Percentiles rank a stretch among this genome's conserved stretches.
Evolutionary conservation across 371 early-diverging fungal genomes (phyloP).

Genomic region (Apophysomyces sp.): DNA sequence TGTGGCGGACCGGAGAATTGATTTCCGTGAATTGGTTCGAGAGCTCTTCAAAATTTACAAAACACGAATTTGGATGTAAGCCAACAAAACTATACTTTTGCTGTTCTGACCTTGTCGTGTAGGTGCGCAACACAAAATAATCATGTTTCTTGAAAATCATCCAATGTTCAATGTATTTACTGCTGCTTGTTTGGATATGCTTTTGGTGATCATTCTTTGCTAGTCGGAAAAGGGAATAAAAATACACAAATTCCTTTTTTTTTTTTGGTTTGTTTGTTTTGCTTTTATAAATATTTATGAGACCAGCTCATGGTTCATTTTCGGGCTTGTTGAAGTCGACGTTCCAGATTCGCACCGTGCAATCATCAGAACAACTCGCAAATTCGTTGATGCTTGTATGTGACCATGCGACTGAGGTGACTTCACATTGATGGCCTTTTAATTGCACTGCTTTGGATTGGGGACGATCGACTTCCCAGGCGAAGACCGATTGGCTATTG

Average conservation of each 20-base stretch:
- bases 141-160: not conserved
- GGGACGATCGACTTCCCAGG: slow-evolving; percentile 37
- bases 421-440: slow-evolving; percentile 31
- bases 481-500: slow-evolving; percentile 14
- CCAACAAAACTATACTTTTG: not conserved
- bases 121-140: slow-evolving; percentile 7
- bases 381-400: slow-evolving; percentile 9
- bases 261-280: too few relatives aligned
- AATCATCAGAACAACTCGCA: slow-evolving; percentile 45
- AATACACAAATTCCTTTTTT: not conserved
- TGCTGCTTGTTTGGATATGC: not conserved
- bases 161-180: not conserved
- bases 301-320: not conserved
- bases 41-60: slow-evolving; percentile 99
- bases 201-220: not conserved
- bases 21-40: slow-evolving; percentile 98
- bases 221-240: not conserved
- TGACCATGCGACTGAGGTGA: slow-evolving; percentile 37
- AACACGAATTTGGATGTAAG: slow-evolving; percentile 98
- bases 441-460: slow-evolving; percentile 12
- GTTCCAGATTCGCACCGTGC: slow-evolving; percentile 37
- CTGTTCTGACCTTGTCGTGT: not conserved
- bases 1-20: slow-evolving; percentile 91
- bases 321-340: not conserved
- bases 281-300: not conserved